A percentile compares a stretch with the other conserved stretches of the same genome.
phyloP scores from a whole-genome alignment of 1,284 basidiomycete genomes.

The Filobasidium uniguttulatum region DNA sequence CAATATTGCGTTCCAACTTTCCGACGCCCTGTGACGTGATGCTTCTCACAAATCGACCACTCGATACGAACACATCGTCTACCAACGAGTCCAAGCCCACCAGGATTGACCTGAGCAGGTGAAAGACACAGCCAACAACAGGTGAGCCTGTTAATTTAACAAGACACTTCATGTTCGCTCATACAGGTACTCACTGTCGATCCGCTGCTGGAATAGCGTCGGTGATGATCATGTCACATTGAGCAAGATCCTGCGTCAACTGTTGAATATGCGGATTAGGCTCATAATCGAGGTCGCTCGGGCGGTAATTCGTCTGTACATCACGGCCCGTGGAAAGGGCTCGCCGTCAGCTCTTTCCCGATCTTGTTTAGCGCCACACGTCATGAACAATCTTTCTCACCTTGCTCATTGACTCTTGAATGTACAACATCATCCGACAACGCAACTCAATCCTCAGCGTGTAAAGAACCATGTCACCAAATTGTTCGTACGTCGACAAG shows the following conservation, averaged over 20 bases:
- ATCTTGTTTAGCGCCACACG: too few species aligned
- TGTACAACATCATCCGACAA: slow-evolving; percentile 67
- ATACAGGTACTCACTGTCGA: slow-evolving; percentile 44
- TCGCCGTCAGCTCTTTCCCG: too few species aligned
- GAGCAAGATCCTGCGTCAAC: slow-evolving; percentile 65
- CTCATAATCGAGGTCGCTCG: slow-evolving; percentile 69
- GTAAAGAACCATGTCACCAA: slow-evolving; percentile 72
- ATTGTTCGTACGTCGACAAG: slow-evolving; percentile 73
- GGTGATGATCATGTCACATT: slow-evolving; percentile 58
- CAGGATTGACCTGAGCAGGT: slow-evolving; percentile 61
- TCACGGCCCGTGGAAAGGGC: slow-evolving; percentile 5
- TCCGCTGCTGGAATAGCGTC: slow-evolving; percentile 51
- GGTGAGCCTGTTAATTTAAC: slow-evolving; percentile 12
- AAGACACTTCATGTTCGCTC: neutral
- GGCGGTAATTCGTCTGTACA: slow-evolving; percentile 61
- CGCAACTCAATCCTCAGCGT: slow-evolving; percentile 82
- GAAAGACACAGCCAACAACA: slow-evolving; percentile 1
- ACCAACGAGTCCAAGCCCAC: slow-evolving; percentile 73
- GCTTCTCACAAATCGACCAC: slow-evolving; percentile 55
- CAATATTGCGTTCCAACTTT: slow-evolving; percentile 80
- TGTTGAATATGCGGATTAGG: slow-evolving; percentile 83
- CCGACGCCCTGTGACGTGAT: slow-evolving; percentile 68
- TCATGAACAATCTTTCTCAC: too few species aligned
- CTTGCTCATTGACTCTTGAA: slow-evolving; percentile 61
- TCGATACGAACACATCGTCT: slow-evolving; percentile 65